Conservation (phyloP, 352 stramenopile species). For the Phytophthora pinifolia region DNA sequence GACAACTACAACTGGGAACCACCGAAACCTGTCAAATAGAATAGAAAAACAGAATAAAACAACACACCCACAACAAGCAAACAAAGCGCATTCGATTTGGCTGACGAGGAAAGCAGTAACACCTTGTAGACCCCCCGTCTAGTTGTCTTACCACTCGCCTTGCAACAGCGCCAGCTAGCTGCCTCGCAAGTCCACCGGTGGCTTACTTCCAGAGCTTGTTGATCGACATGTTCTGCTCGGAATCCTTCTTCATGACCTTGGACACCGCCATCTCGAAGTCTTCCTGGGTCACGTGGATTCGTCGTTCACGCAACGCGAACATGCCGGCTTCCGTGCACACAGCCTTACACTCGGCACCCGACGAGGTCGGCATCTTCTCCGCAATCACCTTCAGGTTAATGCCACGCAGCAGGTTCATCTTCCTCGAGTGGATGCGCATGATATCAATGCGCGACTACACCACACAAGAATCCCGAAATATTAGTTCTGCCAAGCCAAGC, state of each 20-base stretch:
- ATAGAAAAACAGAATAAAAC: conserved; percentile 11
- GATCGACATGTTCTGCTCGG: conserved; percentile 97
- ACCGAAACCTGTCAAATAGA: conserved; percentile 31
- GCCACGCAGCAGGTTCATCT: conserved; percentile 99
- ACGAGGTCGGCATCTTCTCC: conserved; percentile 98
- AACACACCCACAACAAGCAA: conserved; percentile 10
- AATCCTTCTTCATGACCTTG: conserved; percentile 99
- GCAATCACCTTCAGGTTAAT: conserved; percentile 98
- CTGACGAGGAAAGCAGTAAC: conserved; percentile 6
- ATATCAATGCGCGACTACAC: conserved; percentile 93
- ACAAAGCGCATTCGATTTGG: conserved; percentile 36
- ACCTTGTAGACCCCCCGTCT: too few species aligned
- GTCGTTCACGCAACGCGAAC: conserved; percentile 99
- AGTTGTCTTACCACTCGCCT: conserved; percentile 10
- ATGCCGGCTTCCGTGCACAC: conserved; percentile 99
- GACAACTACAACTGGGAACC: conserved; percentile 88
- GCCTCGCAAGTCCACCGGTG: not conserved
- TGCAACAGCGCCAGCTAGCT: conserved; percentile 13
- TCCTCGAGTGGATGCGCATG: conserved; percentile 98
- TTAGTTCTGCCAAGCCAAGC: conserved; percentile 7
- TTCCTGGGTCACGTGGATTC: conserved; percentile 99
- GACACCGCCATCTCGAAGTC: conserved; percentile 99
- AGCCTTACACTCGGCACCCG: conserved; percentile 98
- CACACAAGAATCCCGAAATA: conserved; percentile 16
- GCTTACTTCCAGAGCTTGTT: conserved; percentile 99